Conservation (phyloP, 768 basidiomycete species). For the Rhodotorula kratochvilovae region DNA sequence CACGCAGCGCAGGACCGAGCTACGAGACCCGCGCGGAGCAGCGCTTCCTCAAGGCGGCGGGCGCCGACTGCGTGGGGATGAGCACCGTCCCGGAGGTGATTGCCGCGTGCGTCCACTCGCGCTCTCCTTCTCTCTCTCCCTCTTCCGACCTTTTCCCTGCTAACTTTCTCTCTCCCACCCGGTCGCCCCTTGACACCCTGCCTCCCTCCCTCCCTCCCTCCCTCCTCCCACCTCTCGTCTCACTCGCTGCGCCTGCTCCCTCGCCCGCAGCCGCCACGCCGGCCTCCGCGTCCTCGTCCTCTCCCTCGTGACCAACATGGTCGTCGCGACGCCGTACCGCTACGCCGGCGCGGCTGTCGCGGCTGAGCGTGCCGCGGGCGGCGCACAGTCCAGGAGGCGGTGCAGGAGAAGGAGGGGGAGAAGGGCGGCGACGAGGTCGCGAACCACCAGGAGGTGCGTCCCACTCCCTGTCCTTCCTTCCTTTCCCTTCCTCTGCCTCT, state of each 20-base stretch:
- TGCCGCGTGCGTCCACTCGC: constrained; percentile 52
- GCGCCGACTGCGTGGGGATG: constrained; percentile 91
- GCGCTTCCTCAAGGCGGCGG: constrained; percentile 64
- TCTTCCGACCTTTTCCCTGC: too few species aligned
- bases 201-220: not conserved
- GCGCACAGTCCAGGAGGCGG: too few species aligned
- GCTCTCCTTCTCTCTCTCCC: not conserved
- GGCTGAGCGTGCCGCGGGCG: constrained; percentile 71
- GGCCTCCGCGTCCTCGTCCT: constrained; percentile 71
- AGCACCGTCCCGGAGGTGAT: constrained; percentile 86
- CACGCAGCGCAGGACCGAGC: constrained; percentile 60
- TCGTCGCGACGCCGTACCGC: constrained; percentile 65
- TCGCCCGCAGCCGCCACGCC: constrained; percentile 54
- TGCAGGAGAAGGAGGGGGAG: too few species aligned
- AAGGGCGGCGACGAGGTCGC: constrained; percentile 31
- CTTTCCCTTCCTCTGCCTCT: not conserved
- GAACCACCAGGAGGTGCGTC: constrained; percentile 36
- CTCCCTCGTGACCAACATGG: constrained; percentile 79
- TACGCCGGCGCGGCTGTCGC: constrained; percentile 50
- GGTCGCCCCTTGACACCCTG: too few species aligned
- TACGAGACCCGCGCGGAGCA: constrained; percentile 88
- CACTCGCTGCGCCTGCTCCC: fast-evolving
- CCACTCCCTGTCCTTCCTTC: too few species aligned
- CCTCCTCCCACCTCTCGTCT: not conserved
- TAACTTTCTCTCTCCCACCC: too few species aligned